Evolutionary conservation across 139 green algal species (phyloP).

Genomic region (Yamagishiella unicocca): DNA sequence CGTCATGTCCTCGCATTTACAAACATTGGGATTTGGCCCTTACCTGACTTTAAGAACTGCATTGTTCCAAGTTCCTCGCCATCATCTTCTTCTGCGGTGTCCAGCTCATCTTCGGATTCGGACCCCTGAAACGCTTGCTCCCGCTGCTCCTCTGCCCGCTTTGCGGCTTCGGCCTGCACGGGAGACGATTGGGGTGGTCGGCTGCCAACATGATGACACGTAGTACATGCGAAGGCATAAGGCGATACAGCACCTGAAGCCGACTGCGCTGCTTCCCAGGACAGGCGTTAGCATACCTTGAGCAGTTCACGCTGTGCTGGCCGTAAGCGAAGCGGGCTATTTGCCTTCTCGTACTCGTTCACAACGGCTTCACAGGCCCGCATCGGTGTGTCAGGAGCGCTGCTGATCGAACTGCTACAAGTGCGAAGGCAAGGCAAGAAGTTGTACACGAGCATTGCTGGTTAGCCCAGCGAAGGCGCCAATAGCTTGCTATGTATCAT

Average conservation of each 20-base stretch:
- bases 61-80: neutral
- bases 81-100: neutral
- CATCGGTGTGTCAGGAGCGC: neutral
- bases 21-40: neutral
- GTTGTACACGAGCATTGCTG: too few species aligned
- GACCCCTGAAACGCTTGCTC: too few species aligned
- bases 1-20: neutral
- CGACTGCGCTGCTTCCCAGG: too few species aligned
- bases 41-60: neutral
- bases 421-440: too few species aligned
- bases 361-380: constrained; percentile 8
- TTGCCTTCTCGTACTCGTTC: constrained; percentile 27
- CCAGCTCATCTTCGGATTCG: neutral
- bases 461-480: too few species aligned
- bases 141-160: constrained; percentile 7
- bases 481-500: too few species aligned
- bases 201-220: neutral
- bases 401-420: neutral
- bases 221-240: neutral
- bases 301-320: constrained; percentile 29
- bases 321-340: constrained; percentile 3
- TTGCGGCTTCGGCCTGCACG: neutral
- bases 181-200: neutral
- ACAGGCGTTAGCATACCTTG: constrained; percentile 17
- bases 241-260: too few species aligned